These are phyloP conservation scores for Lentinula edodes DNA, from an alignment of 768 basidiomycete species.

Conservation along the genomic window DNA sequence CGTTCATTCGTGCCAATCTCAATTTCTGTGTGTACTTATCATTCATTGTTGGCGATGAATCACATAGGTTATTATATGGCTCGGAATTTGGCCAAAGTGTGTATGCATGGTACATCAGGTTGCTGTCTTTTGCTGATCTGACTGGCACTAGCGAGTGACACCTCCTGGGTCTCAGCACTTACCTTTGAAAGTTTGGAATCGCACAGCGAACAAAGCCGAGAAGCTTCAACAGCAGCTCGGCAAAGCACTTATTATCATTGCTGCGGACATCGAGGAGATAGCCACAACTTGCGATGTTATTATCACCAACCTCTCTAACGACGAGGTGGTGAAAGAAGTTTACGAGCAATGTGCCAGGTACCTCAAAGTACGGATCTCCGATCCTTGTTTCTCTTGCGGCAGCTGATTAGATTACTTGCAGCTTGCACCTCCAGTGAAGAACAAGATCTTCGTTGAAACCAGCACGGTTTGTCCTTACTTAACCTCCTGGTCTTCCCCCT, in stretches of 20 bases:
- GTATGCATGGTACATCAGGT: background rate
- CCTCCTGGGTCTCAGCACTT: slow-evolving; percentile 22
- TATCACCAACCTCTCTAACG: slow-evolving; percentile 68
- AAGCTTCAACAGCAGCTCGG: slow-evolving; percentile 54
- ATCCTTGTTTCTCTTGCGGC: background rate
- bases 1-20: slow-evolving; percentile 12
- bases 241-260: slow-evolving; percentile 46
- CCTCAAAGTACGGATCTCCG: slow-evolving; percentile 41
- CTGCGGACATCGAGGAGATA: slow-evolving; percentile 51
- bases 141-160: slow-evolving; percentile 25
- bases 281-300: slow-evolving; percentile 68
- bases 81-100: slow-evolving; percentile 57
- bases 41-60: slow-evolving; percentile 66
- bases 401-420: slow-evolving; percentile 13
- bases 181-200: slow-evolving; percentile 73
- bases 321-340: slow-evolving; percentile 59
- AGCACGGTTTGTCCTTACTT: slow-evolving; percentile 56
- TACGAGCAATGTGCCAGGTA: slow-evolving; percentile 57
- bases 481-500: background rate
- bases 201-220: slow-evolving; percentile 57
- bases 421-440: slow-evolving; percentile 38
- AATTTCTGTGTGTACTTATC: slow-evolving; percentile 5
- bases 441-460: slow-evolving; percentile 82
- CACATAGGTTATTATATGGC: slow-evolving; percentile 51
- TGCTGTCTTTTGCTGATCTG: background rate